These are phyloP conservation scores for Candida sojae DNA, from an alignment of 1,139 yeast genomes.

Conservation along the genomic window DNA sequence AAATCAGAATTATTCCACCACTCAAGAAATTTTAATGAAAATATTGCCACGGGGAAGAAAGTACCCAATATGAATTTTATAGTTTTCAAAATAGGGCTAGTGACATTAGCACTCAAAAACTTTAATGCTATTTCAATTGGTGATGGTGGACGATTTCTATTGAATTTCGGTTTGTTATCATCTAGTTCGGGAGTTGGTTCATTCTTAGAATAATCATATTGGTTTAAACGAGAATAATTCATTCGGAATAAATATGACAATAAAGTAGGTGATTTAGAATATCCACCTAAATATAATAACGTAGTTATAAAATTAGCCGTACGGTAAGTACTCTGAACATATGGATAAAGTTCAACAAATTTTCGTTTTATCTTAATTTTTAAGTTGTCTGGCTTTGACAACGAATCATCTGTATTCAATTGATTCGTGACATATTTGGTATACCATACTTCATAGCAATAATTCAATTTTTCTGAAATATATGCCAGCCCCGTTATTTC, in stretches of 20 bases:
- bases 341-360: constrained; percentile 66
- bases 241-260: constrained; percentile 64
- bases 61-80: constrained; percentile 48
- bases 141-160: constrained; percentile 52
- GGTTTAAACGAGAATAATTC: constrained; percentile 68
- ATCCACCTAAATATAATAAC: constrained; percentile 68
- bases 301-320: constrained; percentile 60
- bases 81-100: constrained; percentile 43
- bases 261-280: constrained; percentile 62
- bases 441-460: constrained; percentile 62
- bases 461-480: constrained; percentile 66
- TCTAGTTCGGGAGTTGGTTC: constrained; percentile 27
- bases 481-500: constrained; percentile 72
- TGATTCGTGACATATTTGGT: constrained; percentile 59
- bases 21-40: constrained; percentile 81
- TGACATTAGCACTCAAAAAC: constrained; percentile 28
- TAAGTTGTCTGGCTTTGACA: constrained; percentile 28
- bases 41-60: constrained; percentile 82
- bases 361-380: constrained; percentile 37
- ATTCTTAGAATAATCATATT: constrained; percentile 58
- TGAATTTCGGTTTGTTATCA: constrained; percentile 19
- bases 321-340: constrained; percentile 48
- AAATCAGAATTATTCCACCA: constrained; percentile 93
- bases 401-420: constrained; percentile 32
- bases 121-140: constrained; percentile 45